Evolutionary conservation across 495 filamentous ascomycete genomes (phyloP).

Genomic region (Trichoderma asperelloides): DNA sequence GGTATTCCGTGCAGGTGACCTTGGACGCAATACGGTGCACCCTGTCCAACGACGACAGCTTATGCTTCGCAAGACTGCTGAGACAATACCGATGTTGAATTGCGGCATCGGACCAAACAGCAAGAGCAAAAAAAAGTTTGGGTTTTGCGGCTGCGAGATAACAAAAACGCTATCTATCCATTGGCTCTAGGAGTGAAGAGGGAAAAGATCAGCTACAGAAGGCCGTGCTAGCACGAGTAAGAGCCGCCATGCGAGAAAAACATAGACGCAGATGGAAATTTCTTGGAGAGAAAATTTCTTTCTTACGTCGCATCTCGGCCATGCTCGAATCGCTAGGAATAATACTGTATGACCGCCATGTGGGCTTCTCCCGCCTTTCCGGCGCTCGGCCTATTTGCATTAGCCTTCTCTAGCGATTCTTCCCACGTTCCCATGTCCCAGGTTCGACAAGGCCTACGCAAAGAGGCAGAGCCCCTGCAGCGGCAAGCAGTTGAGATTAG

Average conservation of each 20-base stretch:
- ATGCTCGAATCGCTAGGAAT: not conserved
- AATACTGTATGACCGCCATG: not conserved
- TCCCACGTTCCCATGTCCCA: constrained; percentile 4
- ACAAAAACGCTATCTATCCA: not conserved
- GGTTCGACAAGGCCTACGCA: not conserved
- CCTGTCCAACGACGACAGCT: not conserved
- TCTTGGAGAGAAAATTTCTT: not conserved
- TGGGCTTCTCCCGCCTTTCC: not conserved
- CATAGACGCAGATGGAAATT: not conserved
- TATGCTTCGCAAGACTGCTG: not conserved
- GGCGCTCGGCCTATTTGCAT: constrained; percentile 8
- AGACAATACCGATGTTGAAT: constrained; percentile 2
- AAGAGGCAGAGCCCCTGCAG: constrained; percentile 8
- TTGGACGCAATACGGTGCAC: not conserved
- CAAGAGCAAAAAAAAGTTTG: not conserved
- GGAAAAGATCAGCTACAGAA: not conserved
- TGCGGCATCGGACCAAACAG: constrained; percentile 1
- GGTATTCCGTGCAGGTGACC: not conserved
- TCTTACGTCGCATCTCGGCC: not conserved
- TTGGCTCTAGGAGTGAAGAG: not conserved
- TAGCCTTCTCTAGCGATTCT: not conserved
- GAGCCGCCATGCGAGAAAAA: not conserved
- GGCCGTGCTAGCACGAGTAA: not conserved
- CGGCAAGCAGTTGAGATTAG: constrained; percentile 22
- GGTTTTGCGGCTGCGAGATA: not conserved